Base-by-base conservation (phyloP, 2,329 filamentous ascomycete genomes). In the Fusarium floridanum region DNA sequence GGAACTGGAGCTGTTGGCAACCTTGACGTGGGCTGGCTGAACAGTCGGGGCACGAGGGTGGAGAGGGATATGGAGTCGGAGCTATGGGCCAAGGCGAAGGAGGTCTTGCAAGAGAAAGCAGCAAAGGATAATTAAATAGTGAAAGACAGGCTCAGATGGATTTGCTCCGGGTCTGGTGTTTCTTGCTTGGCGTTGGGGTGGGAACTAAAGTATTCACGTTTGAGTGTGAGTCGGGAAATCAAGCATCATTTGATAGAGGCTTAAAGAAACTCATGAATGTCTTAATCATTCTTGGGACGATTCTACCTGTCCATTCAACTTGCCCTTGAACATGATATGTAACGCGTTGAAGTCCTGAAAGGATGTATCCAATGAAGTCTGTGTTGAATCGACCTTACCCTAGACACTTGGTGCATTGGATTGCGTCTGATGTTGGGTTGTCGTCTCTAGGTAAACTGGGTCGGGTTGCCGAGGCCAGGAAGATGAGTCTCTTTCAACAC, bases 11-110 rank as follows among this genome's bases (percentile, higher is more conserved):
- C 86, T 76, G 88, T 91, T 37, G 89, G 89, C 11, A 85, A 84
- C 32, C 86, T 98, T 63, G 95, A 98, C 80, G 92, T 97, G 16
- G 95, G 95, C 36, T 96, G 94, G 90, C 84, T 98, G 77, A 98
- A 98, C 81, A 95, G 94, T 78, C 89, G 94, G 67, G 94, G 94
- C 71, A 93, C 94, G 73, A 92, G 92, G 72, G 93, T 97, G 24
- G 94, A 94, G 66, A 90, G 92, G 78, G 93, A 94, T 73, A 97
- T 96, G 88, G 95, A 97, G 80, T 90, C 90, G 2, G 94, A 98
- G 83, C 84, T 97, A 53, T 93, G 96, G 91, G 87, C 70, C 7
- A 83, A 82, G 64, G 83, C 83, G 16, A 82, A 81, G 65, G 79
- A 76, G 12, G 80, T 85, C 29, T 71, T 86, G 53, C 81, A 85